Percentiles rank a stretch among this genome's conserved stretches.
These are phyloP conservation scores for Colletotrichum coccodes DNA, from an alignment of 2,329 filamentous ascomycete species.

Conservation along the genomic window DNA sequence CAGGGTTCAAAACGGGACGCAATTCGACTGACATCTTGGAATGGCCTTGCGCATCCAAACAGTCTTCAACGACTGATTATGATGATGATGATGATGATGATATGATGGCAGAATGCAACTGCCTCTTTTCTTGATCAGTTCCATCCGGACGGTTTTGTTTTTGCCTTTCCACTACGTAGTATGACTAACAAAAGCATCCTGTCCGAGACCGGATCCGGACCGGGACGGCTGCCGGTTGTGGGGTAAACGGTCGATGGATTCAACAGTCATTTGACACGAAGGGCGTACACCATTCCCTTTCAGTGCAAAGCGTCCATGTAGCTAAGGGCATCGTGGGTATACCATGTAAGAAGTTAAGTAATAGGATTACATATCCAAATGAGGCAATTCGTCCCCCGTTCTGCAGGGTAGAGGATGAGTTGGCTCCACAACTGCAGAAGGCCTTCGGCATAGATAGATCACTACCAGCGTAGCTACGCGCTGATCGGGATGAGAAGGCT, in stretches of 20 bases:
- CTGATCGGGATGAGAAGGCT: too few relatives aligned
- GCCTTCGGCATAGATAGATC: too few relatives aligned
- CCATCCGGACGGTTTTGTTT: too few relatives aligned
- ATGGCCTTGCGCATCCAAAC: neutral
- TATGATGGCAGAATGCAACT: too few relatives aligned
- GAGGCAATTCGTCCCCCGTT: neutral
- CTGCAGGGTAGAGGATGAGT: neutral
- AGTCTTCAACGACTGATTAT: too few relatives aligned
- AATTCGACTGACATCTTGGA: constrained; percentile 14
- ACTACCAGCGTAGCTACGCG: too few relatives aligned
- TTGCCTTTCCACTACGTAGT: too few relatives aligned
- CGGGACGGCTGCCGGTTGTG: neutral
- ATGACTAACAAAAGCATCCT: neutral
- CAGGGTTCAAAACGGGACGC: neutral
- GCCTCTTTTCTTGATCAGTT: neutral
- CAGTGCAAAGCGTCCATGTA: too few relatives aligned
- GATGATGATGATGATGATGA: too few relatives aligned
- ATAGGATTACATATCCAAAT: neutral
- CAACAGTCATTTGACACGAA: neutral
- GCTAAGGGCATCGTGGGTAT: too few relatives aligned
- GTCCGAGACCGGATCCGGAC: neutral
- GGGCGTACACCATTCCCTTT: neutral
- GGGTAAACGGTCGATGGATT: neutral
- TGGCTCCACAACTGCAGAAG: neutral
- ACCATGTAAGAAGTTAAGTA: neutral